phyloP scores from a whole-genome alignment of 2,329 filamentous ascomycete genomes.

The Sclerotinia trifoliorum region DNA sequence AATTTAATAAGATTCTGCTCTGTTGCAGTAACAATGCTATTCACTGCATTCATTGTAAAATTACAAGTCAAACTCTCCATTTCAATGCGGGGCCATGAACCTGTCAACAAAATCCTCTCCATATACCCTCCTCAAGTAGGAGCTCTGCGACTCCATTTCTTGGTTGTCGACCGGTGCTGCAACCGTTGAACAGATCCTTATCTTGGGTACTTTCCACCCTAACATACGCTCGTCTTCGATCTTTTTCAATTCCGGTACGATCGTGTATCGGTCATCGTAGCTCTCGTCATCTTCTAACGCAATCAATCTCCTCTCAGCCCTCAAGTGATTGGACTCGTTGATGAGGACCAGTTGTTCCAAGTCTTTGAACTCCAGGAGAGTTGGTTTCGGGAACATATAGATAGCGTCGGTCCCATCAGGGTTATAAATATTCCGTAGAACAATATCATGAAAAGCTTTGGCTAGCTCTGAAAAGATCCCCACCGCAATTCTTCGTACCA shows the following conservation, averaged over 20 bases:
- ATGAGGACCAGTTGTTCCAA: neutral
- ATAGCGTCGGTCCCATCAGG: neutral
- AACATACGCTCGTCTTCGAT: neutral
- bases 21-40: neutral
- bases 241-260: neutral
- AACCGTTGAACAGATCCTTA: neutral
- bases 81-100: neutral
- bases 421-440: too few relatives aligned
- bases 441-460: neutral
- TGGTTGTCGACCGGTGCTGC: neutral
- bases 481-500: neutral
- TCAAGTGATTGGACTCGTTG: neutral
- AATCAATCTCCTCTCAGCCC: neutral
- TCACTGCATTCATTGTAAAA: neutral
- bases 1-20: neutral
- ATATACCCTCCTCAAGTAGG: slow-evolving; percentile 2
- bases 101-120: neutral
- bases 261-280: too few relatives aligned
- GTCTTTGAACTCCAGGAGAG: neutral
- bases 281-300: neutral
- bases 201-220: neutral
- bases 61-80: neutral
- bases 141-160: neutral
- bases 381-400: neutral
- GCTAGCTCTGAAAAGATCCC: neutral